Evolutionary conservation across 1,284 basidiomycete species (phyloP).

Genomic region (Sutorius eximius): DNA sequence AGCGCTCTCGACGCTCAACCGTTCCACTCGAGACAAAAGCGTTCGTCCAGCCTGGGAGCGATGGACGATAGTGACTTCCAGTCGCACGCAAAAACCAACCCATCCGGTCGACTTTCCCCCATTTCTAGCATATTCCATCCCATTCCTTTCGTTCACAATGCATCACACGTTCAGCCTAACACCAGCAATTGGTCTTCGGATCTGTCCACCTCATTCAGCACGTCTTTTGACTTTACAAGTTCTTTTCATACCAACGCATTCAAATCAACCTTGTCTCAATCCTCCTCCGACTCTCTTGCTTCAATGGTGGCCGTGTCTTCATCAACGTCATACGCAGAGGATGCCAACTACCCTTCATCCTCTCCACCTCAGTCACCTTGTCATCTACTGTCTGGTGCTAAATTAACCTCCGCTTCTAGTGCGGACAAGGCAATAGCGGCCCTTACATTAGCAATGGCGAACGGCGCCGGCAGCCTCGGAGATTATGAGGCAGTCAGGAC

Average conservation of each 20-base stretch:
- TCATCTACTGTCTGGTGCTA: conserved; percentile 6
- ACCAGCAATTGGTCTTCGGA: conserved; percentile 16
- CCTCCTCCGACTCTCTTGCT: conserved; percentile 37
- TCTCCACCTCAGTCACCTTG: conserved; percentile 16
- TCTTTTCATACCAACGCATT: conserved; percentile 26
- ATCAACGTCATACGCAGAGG: conserved; percentile 18
- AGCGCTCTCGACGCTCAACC: conserved; percentile 33
- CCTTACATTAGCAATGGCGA: conserved; percentile 62
- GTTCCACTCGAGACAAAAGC: conserved; percentile 35
- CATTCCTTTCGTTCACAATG: conserved; percentile 10
- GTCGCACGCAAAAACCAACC: conserved; percentile 8
- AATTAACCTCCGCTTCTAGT: conserved; percentile 36
- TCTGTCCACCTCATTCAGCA: conserved; percentile 27
- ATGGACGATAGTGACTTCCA: conserved; percentile 38
- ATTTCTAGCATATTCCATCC: conserved; percentile 24
- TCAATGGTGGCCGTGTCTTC: conserved; percentile 37
- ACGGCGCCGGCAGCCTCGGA: conserved; percentile 64
- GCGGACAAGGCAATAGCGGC: conserved; percentile 64
- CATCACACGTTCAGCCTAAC: conserved; percentile 15
- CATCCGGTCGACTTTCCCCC: conserved; percentile 27
- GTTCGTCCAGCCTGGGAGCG: conserved; percentile 43
- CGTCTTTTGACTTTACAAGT: conserved; percentile 28
- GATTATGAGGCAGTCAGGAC: conserved; percentile 59
- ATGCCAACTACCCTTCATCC: conserved; percentile 1
- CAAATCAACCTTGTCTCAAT: conserved; percentile 21